phyloP scores from a whole-genome alignment of 108 stramenopile species.

The Epipyxis sp. region DNA sequence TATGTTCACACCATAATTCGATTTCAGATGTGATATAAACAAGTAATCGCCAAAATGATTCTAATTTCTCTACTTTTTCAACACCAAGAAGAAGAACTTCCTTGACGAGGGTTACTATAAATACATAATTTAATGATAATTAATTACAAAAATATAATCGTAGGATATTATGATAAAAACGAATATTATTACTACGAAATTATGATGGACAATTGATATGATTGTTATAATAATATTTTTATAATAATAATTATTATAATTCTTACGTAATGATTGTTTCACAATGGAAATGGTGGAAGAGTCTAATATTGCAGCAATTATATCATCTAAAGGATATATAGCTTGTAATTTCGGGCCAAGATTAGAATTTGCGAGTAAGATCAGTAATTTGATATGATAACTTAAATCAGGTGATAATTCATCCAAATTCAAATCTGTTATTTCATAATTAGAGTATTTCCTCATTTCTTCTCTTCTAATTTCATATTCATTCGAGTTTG shows the following conservation, averaged over 20 bases:
- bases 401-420: conserved; percentile 9
- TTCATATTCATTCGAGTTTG: conserved; percentile 10
- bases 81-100: background rate
- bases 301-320: conserved; percentile 14
- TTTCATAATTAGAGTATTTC: background rate
- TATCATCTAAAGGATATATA: conserved; percentile 22
- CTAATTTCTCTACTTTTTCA: conserved; percentile 17
- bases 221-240: too few species aligned
- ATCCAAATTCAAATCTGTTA: conserved; percentile 18
- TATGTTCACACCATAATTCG: background rate
- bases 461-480: background rate
- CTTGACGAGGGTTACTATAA: background rate
- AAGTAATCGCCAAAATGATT: conserved; percentile 23
- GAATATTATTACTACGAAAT: too few species aligned
- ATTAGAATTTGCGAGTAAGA: conserved; percentile 14
- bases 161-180: too few species aligned
- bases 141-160: too few species aligned
- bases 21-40: background rate
- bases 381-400: conserved; percentile 9
- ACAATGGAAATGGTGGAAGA: conserved; percentile 7
- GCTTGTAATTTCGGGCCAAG: conserved; percentile 29
- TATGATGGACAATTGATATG: too few species aligned
- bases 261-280: background rate
- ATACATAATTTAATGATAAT: too few species aligned
- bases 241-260: too few species aligned